Evolutionary conservation across 2,329 filamentous ascomycete genomes (phyloP), one percentile per base, ranked within the genome.

Genomic region (Lasiodiplodia hormozganensis): DNA sequence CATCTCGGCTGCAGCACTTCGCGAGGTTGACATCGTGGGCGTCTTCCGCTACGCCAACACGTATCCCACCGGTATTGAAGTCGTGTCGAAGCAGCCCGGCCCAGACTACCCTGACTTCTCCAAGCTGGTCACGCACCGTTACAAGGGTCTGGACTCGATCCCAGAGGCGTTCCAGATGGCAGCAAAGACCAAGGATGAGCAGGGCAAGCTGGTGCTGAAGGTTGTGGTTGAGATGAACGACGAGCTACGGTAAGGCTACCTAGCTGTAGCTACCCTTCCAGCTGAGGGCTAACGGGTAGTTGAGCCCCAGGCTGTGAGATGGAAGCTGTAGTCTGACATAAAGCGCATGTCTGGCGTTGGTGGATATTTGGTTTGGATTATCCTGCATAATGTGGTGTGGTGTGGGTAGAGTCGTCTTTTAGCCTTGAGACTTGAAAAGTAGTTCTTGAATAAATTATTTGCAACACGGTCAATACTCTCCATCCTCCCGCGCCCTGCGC

Each of bases 11-110:
- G 91, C 91, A 3, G 90, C 91, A 49, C 82, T 93, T 34, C 86
- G 90, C 47, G 92, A 94, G 80, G 89, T 94, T 53, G 91, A 94
- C 75, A 90, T 94, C 38, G 80, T 93, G n/a, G 91, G 91, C 40
- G 89, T 93, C 36, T 93, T 94, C 81, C 86, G 91, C 58, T 94
- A 94, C 73, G 90, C 90, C 23, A 92, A 93, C 77, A 92, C 90
- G 0, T 94, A 93, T 74, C 84, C 87, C 4, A 89, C 88, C 0
- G 91, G 90, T n/a, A 90, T 94, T 69, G 84, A 78, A 79, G 90
- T 77, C 79, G 85, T 82, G 75, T 86, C 73, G 73, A 82, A 71
- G 79, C 34, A 47, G 21, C 82, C 78, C 56, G 78, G 77, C 0
- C 70, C 78, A 10, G 81, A 83, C 14, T 82, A 91, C 23, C 90